Evolutionary conservation across 805 yeast species (phyloP), one percentile per base, ranked within the genome.

Genomic region (Yarrowia sp.): DNA sequence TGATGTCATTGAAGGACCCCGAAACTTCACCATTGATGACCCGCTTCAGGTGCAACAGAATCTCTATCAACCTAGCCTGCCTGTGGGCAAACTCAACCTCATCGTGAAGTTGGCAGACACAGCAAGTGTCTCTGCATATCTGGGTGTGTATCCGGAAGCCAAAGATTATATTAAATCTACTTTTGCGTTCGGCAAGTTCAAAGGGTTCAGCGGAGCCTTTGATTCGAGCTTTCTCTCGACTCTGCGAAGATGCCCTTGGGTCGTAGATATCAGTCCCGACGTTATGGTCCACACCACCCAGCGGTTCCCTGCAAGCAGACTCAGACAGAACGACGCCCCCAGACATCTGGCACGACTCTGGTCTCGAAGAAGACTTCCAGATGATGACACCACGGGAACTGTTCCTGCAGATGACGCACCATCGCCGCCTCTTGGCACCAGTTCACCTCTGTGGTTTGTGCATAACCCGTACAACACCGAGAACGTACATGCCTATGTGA

Each of bases 401-500:
- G 21, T 33, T 19, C 58, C 58, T 51, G 58, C 58, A 51, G 58
- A 51, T 22, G 54, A 48, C 12, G 54, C 54, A 4, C 54, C 54
- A 5, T 32, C 54, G 36, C 41, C 58, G n/a, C 58, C 58, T 35
- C 58, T 51, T 51, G 58, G 58, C 58, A 33, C 41, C 30, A 35
- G 9, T 9, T 51, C 58, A n/a, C 58, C 58, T 30, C 22, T 51
- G 41, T 51, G 58, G 62, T 54, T 54, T 35, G 48, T 54, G 35
- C 62, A 54, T 54, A 38, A 38, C 48, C 48, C 62, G 26, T 21
- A 54, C 35, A 54, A 54, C 12, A 54, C 62, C 28, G 62, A 54
- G 19, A 40, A 26, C 26, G 89, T 90, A 2, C 82, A 82, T 65
- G 93, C 87, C 0, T 92, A 92, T 73, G 83, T 92, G 48, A 80